Percentiles rank a stretch among this genome's conserved stretches.
Conservation (phyloP, 345 rosid genomes). For the Corymbia maculata region DNA sequence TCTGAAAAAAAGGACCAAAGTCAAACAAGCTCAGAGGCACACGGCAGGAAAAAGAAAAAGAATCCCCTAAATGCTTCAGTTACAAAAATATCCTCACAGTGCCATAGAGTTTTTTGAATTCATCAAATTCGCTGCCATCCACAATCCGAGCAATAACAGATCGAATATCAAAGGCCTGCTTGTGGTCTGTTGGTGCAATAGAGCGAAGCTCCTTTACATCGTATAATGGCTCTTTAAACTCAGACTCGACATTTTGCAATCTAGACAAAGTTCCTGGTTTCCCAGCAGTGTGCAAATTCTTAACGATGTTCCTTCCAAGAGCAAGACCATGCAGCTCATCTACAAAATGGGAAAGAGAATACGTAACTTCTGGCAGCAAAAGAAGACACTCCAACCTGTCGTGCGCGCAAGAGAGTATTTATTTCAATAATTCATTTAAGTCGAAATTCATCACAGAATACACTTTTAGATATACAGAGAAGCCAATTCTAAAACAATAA, state of each 20-base stretch:
- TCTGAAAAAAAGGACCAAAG: slow-evolving; percentile 32
- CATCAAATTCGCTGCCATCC: slow-evolving; percentile 96
- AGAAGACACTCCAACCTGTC: neutral
- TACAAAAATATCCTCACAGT: slow-evolving; percentile 50
- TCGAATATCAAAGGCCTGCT: slow-evolving; percentile 83
- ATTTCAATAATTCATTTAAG: neutral
- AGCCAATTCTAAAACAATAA: neutral
- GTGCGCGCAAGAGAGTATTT: neutral
- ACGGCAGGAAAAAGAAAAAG: neutral
- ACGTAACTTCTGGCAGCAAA: neutral
- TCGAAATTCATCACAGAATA: neutral
- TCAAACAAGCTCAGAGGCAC: neutral
- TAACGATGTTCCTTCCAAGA: slow-evolving; percentile 82
- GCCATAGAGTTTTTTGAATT: slow-evolving; percentile 95
- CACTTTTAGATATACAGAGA: neutral
- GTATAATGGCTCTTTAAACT: slow-evolving; percentile 65
- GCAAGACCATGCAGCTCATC: slow-evolving; percentile 96
- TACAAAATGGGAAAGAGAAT: slow-evolving; percentile 10
- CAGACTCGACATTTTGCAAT: slow-evolving; percentile 21
- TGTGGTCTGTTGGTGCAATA: slow-evolving; percentile 90
- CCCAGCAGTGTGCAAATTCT: slow-evolving; percentile 90
- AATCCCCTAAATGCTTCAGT: neutral
- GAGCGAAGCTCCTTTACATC: slow-evolving; percentile 73
- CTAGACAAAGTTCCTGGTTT: slow-evolving; percentile 21
- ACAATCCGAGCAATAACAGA: slow-evolving; percentile 85